phyloP scores from a whole-genome alignment of 116 monocot species.

The Papilionanthe hybrid region DNA sequence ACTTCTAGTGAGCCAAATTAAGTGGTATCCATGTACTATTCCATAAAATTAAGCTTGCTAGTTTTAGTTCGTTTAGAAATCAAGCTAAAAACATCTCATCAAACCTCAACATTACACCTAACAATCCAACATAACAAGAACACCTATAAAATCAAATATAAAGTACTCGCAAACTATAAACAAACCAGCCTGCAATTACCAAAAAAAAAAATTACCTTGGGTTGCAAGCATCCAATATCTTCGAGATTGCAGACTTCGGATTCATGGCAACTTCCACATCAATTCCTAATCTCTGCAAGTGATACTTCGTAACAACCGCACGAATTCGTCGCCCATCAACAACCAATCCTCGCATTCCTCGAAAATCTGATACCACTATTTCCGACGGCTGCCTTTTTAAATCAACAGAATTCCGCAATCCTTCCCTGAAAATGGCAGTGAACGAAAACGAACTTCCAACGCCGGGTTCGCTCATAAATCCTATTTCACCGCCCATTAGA shows the following conservation, averaged over 20 bases:
- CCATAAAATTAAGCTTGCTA: neutral
- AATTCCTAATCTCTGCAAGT: slow-evolving; percentile 71
- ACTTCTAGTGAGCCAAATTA: neutral
- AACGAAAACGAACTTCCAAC: slow-evolving; percentile 79
- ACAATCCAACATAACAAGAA: neutral
- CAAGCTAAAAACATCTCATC: neutral
- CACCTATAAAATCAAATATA: neutral
- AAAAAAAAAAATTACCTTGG: slow-evolving; percentile 35
- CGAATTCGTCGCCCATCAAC: slow-evolving; percentile 56
- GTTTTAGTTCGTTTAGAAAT: neutral
- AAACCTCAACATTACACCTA: neutral
- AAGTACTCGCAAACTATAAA: neutral
- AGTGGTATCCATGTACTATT: too few species aligned
- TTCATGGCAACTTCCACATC: slow-evolving; percentile 38
- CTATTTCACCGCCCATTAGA: slow-evolving; percentile 77
- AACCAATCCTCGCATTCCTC: slow-evolving; percentile 63
- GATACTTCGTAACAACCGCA: slow-evolving; percentile 68
- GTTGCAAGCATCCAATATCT: slow-evolving; percentile 39
- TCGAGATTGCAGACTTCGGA: slow-evolving; percentile 30
- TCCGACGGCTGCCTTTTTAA: slow-evolving; percentile 45
- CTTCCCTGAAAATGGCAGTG: slow-evolving; percentile 51
- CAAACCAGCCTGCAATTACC: too few species aligned
- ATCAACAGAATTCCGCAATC: slow-evolving; percentile 33
- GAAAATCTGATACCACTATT: slow-evolving; percentile 40
- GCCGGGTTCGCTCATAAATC: slow-evolving; percentile 61